Base-by-base conservation (phyloP, 345 rosid genomes). In the Geranium brycei region DNA sequence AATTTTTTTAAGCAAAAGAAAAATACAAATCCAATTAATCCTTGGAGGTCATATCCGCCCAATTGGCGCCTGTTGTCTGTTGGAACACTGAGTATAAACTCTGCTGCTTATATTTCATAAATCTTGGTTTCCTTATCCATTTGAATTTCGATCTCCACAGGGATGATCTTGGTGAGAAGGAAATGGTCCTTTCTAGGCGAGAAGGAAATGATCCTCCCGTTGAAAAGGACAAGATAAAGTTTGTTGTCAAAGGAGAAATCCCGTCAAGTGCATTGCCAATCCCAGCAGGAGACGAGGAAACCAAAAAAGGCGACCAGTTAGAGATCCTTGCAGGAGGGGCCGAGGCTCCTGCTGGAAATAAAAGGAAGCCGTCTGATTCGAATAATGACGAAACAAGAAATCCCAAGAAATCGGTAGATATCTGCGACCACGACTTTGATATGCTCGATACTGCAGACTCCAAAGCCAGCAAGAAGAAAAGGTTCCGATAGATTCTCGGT, bases 131-230 rank as follows among this genome's bases (percentile, higher is more conserved):
- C n/a, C n/a, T n/a, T n/a, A n/a, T n/a, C n/a, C n/a, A 35, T 35
- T 35, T 3, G 7, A n/a, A 5, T 7, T 59, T 65, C 31, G 4
- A 41, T 62, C 58, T 53, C 68, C 3, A 15, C 82, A 93, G 99
- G 79, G 97, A 88, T 62, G 89, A 85, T 62, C 90, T 93, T 68
- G 96, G 90, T 4, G 91, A 85, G 73, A 97, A 93, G 74, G 95
- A 85, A 74, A 88, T 93, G 99, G 79, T 88, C 66, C 96, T 90
- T 35, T 80, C 75, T 58, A 96, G 99, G 75, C 90, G 97, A 97
- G 77, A 79, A 65, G 83, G 75, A 70, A n/a, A n/a, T n/a, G 68
- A 83, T 73, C 77, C 85, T 55, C 47, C 68, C 5, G 82, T 72
- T 1, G 83, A 66, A 28, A 75, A 75, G 71, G 77, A 79, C 17